Evolutionary conservation across 441 rosid species (phyloP).

Genomic region (Adansonia madagascariensis): DNA sequence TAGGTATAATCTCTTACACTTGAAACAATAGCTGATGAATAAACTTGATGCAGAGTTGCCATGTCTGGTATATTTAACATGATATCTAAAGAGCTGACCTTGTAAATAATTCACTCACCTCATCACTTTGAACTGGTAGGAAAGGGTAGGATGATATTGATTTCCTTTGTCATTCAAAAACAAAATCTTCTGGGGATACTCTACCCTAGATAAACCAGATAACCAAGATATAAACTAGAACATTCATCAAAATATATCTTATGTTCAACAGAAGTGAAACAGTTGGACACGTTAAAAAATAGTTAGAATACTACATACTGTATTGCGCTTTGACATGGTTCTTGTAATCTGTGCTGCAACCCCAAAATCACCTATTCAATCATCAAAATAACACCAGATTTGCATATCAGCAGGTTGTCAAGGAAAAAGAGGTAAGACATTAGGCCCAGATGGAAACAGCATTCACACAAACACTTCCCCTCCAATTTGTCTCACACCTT

Average conservation of each 20-base stretch:
- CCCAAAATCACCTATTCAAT: slow-evolving; percentile 94
- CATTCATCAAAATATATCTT: not conserved
- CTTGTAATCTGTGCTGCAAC: slow-evolving; percentile 99
- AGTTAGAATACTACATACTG: slow-evolving; percentile 49
- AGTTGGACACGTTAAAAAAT: slow-evolving; percentile 1
- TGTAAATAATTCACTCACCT: not conserved
- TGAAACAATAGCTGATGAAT: not conserved
- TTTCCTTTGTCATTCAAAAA: not conserved
- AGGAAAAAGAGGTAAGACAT: no score
- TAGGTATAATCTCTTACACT: not conserved
- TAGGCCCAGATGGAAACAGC: no score
- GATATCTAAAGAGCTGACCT: not conserved
- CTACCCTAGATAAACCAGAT: slow-evolving; percentile 2
- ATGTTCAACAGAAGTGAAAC: slow-evolving; percentile 1
- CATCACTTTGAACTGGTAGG: not conserved
- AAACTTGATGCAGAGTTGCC: not conserved
- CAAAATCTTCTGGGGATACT: not conserved
- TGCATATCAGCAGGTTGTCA: no score
- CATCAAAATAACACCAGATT: slow-evolving; percentile 13
- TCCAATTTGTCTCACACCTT: not conserved
- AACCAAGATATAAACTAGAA: not conserved
- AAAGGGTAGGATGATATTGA: not conserved
- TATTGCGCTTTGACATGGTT: slow-evolving; percentile 99
- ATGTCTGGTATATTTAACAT: not conserved
- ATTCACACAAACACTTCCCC: not conserved